Evolutionary conservation across 768 basidiomycete species (phyloP).

Genomic region (Leccinum truebloodii): DNA sequence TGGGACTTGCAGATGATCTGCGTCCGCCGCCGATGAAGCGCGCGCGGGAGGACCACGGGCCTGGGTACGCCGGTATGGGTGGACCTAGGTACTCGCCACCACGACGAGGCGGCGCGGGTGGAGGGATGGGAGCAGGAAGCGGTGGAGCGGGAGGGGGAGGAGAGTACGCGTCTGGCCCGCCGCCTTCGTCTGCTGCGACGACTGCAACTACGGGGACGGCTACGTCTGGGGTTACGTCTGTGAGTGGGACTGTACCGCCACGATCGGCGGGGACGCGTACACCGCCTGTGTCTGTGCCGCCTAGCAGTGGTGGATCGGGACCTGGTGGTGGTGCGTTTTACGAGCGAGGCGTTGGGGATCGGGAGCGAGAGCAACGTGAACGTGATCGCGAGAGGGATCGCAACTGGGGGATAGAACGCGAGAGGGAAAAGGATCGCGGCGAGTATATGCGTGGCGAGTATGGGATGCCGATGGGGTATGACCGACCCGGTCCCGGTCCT

Average conservation of each 20-base stretch:
- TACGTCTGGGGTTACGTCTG: neutral
- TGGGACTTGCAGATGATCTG: constrained; percentile 35
- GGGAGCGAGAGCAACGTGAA: neutral
- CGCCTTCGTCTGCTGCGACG: constrained; percentile 20
- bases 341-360: constrained; percentile 22
- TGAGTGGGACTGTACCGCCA: constrained; percentile 1
- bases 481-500: constrained; percentile 20
- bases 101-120: constrained; percentile 18
- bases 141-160: neutral
- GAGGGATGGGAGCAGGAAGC: neutral
- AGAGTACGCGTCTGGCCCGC: constrained; percentile 27
- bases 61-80: constrained; percentile 11
- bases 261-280: constrained; percentile 21
- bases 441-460: constrained; percentile 35
- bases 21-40: constrained; percentile 51
- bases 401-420: constrained; percentile 19
- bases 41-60: constrained; percentile 43
- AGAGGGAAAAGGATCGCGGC: constrained; percentile 36
- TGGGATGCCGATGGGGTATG: constrained; percentile 35
- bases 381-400: constrained; percentile 7
- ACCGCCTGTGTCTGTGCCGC: constrained; percentile 28
- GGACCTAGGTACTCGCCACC: constrained; percentile 32
- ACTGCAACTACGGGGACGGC: neutral
- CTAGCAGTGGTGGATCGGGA: constrained; percentile 13
- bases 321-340: constrained; percentile 30